phyloP scores from a whole-genome alignment of 306 rosid species.

The Trichosanthes truncata region DNA sequence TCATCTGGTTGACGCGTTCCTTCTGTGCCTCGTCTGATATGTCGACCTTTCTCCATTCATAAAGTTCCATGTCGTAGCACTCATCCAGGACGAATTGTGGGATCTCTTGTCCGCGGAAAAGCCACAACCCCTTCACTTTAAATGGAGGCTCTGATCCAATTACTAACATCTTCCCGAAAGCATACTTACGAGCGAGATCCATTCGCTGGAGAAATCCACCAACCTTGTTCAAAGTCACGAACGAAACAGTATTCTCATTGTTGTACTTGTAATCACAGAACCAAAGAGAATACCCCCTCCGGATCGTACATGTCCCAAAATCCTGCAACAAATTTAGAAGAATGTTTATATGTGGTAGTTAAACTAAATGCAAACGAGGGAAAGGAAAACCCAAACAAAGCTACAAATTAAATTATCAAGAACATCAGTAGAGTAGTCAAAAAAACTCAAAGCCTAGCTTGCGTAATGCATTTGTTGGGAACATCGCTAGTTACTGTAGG shows the following conservation, averaged over 20 bases:
- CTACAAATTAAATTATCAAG: neutral
- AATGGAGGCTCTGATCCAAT: conserved; percentile 37
- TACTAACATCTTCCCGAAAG: neutral
- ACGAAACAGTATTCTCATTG: neutral
- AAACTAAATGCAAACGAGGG: conserved; percentile 59
- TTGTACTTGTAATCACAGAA: conserved; percentile 3
- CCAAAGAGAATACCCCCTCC: conserved; percentile 7
- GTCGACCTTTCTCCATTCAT: conserved; percentile 73
- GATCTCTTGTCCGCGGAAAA: conserved; percentile 74
- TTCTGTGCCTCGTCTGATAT: neutral
- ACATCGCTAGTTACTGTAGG: neutral
- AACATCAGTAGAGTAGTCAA: neutral
- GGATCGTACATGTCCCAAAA: conserved; percentile 8
- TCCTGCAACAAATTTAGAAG: conserved; percentile 44
- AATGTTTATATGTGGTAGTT: conserved; percentile 32
- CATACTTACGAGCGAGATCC: conserved; percentile 4
- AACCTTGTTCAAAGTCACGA: conserved; percentile 1
- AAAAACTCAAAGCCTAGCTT: neutral
- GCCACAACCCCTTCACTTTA: conserved; percentile 85
- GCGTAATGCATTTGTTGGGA: neutral
- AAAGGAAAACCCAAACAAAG: conserved; percentile 24
- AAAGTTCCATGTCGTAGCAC: conserved; percentile 92
- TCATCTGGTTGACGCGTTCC: neutral
- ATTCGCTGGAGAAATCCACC: conserved; percentile 1
- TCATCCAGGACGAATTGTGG: conserved; percentile 65